Conservation (phyloP, 176 grass and related monocot species). For the Oryza longistaminata region DNA sequence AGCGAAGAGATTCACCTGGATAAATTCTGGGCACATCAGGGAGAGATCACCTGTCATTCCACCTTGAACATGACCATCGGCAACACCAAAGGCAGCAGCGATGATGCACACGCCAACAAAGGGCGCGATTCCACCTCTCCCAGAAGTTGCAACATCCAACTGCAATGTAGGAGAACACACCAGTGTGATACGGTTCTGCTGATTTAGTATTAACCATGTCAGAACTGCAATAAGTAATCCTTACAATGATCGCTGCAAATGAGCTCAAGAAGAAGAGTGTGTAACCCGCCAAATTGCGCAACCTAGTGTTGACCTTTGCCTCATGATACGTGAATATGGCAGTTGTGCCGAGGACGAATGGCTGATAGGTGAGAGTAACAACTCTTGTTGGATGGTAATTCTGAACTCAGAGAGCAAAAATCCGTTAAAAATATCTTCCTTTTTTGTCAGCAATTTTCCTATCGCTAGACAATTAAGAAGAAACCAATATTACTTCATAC, state of each 20-base stretch:
- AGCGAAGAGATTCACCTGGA: slow-evolving; percentile 58
- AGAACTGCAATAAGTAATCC: neutral
- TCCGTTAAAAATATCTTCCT: neutral
- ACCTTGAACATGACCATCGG: slow-evolving; percentile 67
- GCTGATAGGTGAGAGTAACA: slow-evolving; percentile 66
- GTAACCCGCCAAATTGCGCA: slow-evolving; percentile 56
- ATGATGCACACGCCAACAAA: slow-evolving; percentile 58
- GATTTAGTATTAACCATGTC: neutral
- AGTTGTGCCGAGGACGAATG: slow-evolving; percentile 54
- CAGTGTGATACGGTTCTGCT: neutral
- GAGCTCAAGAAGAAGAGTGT: slow-evolving; percentile 70
- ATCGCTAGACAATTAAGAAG: neutral
- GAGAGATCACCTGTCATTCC: slow-evolving; percentile 74
- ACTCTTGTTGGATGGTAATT: slow-evolving; percentile 56
- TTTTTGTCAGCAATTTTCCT: neutral
- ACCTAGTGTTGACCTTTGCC: slow-evolving; percentile 75
- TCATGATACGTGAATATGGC: slow-evolving; percentile 49
- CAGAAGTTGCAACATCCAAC: slow-evolving; percentile 33
- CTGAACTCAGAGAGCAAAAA: slow-evolving; percentile 1
- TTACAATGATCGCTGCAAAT: slow-evolving; percentile 47
- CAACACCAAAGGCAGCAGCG: slow-evolving; percentile 61
- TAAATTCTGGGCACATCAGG: slow-evolving; percentile 69
- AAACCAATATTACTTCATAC: neutral
- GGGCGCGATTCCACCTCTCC: slow-evolving; percentile 54
- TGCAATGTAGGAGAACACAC: neutral